Base-by-base conservation (phyloP, 2,329 filamentous ascomycete species). In the Gnomoniopsis sp. region DNA sequence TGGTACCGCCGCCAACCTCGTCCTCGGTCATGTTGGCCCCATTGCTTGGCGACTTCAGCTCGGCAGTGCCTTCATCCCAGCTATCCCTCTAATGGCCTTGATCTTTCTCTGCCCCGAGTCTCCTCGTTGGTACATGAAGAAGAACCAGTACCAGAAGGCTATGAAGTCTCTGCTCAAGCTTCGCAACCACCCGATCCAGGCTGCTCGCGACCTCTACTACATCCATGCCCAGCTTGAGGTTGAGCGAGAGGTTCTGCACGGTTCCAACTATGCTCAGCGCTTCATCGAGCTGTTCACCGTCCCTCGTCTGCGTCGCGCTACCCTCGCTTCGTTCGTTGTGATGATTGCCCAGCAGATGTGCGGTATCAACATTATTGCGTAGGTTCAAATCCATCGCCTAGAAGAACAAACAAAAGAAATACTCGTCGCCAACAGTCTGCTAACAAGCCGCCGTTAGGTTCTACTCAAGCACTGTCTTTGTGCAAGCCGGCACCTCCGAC, bases 281-380 rank as follows among this genome's bases (percentile, higher is more conserved):
- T 80, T 84, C 47, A 59, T 78, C 21, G 81, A 87, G 65, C 72
- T 84, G 1, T 83, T 87, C 63, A 84, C 80, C 1, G 77, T 87
- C 51, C 79, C 83, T 0, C 76, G 85, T 36, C 74, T 84, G 8
- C 75, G 83, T 6, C 77, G 83, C 44, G 88, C 88, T 0, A 89
- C 86, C 0, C 78, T 85, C 54, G 88, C 87, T 1, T 85, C 87
- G 0, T 84, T 82, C 62, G 82, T 83, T 1, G 86, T 90, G 64
- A 90, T 91, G 86, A 83, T 86, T 64, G 76, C 75, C 0, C 84
- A 87, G 65, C 84, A 87, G 66, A 80, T 87, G 74, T 85, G 82
- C 60, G 84, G 82, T 44, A 79, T 80, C 65, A 80, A 79, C 57
- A 77, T 80, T 47, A 43, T 43, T 17, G 38, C 38, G 49, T 33